Conservation (phyloP, 805 yeast genomes). For the Candida vaughaniae region DNA sequence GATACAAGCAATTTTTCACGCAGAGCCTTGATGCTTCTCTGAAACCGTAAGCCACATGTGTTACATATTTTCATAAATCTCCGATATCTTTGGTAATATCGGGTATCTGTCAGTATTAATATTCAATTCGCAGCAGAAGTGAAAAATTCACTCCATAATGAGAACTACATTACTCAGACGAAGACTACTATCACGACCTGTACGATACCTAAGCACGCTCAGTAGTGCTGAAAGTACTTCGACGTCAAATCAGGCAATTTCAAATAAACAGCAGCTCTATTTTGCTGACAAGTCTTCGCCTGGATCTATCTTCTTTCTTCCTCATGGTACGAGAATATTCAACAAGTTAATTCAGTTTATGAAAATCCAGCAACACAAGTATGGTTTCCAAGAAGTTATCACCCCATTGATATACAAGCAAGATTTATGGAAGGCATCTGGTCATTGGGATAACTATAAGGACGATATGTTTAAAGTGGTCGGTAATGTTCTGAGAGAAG, state of each 20-base stretch:
- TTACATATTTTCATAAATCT: too few species aligned
- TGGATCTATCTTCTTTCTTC: conserved; percentile 88
- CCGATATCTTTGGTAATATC: too few species aligned
- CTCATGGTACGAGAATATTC: conserved; percentile 87
- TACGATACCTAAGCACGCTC: too few species aligned
- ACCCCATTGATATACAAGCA: conserved; percentile 87
- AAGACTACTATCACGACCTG: too few species aligned
- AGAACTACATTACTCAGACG: too few species aligned
- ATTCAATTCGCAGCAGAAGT: too few species aligned
- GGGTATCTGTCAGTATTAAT: too few species aligned
- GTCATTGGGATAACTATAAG: conserved; percentile 94
- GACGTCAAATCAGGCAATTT: conserved; percentile 40
- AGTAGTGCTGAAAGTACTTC: conserved; percentile 2
- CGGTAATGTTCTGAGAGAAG: conserved; percentile 18
- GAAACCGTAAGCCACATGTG: too few species aligned
- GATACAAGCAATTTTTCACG: too few species aligned
- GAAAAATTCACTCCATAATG: too few species aligned
- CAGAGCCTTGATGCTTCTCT: too few species aligned
- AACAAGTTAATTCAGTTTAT: conserved; percentile 77
- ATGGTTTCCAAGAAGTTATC: conserved; percentile 88
- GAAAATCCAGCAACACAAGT: conserved; percentile 76
- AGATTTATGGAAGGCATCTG: conserved; percentile 84
- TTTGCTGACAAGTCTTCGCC: conserved; percentile 82
- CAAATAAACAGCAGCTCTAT: conserved; percentile 71
- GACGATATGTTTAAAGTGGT: conserved; percentile 89